These are phyloP conservation scores for Dysphania ambrosioides DNA, from an alignment of 148 eudicot genomes.

Conservation along the genomic window DNA sequence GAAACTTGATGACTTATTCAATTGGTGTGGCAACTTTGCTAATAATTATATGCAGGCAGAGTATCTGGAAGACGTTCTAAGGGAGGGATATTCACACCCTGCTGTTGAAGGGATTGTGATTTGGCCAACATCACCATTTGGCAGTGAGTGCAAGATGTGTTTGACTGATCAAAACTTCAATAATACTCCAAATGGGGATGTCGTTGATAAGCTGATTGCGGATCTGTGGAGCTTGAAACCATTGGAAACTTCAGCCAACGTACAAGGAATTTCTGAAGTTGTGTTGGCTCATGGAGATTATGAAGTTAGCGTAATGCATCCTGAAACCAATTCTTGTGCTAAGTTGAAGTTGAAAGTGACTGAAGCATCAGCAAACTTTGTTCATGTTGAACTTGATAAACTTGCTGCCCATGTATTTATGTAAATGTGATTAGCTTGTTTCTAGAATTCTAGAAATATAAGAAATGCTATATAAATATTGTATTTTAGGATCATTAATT, in stretches of 20 bases:
- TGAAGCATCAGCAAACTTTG: constrained; percentile 15
- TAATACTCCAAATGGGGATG: constrained; percentile 55
- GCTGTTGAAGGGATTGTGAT: constrained; percentile 56
- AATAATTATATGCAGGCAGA: constrained; percentile 32
- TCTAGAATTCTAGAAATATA: neutral
- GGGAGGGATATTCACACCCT: constrained; percentile 54
- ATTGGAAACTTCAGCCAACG: constrained; percentile 25
- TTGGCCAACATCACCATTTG: constrained; percentile 46
- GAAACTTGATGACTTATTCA: too few relatives aligned
- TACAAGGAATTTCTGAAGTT: constrained; percentile 34
- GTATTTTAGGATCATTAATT: neutral
- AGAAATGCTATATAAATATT: neutral
- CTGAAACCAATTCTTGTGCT: constrained; percentile 21
- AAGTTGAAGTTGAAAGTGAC: constrained; percentile 33
- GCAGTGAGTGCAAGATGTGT: constrained; percentile 51
- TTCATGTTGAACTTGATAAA: constrained; percentile 18
- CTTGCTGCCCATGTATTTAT: constrained; percentile 21
- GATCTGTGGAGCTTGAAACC: constrained; percentile 34
- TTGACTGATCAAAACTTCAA: constrained; percentile 45
- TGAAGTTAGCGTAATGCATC: constrained; percentile 31
- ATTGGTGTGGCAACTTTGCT: neutral
- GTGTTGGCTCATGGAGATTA: constrained; percentile 45
- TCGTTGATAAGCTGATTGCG: constrained; percentile 45
- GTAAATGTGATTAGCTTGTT: neutral
- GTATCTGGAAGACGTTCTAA: constrained; percentile 45